A percentile compares a stretch with the other conserved stretches of the same genome.
phyloP scores from a whole-genome alignment of 1,139 yeast species.

The Starmera stellimalicola region DNA sequence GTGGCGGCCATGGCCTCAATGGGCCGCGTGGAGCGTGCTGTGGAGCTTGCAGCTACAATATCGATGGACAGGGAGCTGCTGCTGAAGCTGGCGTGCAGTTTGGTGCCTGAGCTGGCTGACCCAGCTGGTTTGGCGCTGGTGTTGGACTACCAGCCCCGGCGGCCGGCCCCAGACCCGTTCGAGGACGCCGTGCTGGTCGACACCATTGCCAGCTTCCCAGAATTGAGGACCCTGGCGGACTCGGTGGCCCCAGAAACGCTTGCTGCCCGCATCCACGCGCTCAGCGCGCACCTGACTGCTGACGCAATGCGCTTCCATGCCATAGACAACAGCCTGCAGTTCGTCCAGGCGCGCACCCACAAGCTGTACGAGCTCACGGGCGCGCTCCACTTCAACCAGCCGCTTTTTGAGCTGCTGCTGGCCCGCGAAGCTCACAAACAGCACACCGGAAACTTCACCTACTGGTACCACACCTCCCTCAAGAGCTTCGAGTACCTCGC shows the following conservation, averaged over 20 bases:
- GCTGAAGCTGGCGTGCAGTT: neutral
- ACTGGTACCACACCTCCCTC: conserved; percentile 1
- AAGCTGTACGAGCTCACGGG: neutral
- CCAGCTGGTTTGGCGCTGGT: neutral
- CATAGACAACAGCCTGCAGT: too few relatives aligned
- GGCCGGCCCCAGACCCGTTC: neutral
- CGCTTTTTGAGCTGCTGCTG: conserved; percentile 1
- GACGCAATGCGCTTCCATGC: neutral
- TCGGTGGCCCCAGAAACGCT: too few relatives aligned
- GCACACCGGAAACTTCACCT: neutral
- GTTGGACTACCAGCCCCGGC: neutral
- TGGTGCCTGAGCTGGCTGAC: neutral
- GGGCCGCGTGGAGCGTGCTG: neutral
- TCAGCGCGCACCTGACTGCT: neutral
- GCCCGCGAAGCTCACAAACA: too few relatives aligned
- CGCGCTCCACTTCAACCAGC: conserved; percentile 2
- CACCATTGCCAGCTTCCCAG: neutral
- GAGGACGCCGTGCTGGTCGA: neutral
- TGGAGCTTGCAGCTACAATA: neutral
- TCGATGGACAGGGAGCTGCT: neutral
- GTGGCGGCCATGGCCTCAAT: neutral
- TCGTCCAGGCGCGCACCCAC: conserved; percentile 3
- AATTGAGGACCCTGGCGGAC: conserved; percentile 2
- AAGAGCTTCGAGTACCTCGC: neutral
- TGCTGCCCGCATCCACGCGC: too few relatives aligned